Percentiles rank a stretch among this genome's conserved stretches.
Evolutionary conservation across 345 rosid genomes (phyloP).

Genomic region (Adansonia digitata): DNA sequence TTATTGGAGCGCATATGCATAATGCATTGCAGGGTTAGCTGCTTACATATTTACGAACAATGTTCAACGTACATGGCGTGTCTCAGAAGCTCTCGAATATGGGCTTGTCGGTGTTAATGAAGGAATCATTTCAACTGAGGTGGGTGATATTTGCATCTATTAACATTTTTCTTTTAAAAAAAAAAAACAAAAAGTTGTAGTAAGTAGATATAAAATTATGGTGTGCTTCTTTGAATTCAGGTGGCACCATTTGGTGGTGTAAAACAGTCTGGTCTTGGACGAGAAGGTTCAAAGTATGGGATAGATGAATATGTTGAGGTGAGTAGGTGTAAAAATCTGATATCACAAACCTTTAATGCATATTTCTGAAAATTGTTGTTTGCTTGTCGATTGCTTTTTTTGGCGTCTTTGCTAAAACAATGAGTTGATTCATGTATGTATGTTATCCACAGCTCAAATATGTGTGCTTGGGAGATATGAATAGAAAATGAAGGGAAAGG

Average conservation of each 20-base stretch:
- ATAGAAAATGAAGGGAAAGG: constrained; percentile 41
- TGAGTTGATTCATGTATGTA: no score
- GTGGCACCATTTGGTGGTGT: constrained; percentile 99
- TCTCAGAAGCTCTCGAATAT: constrained; percentile 88
- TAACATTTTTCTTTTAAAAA: not conserved
- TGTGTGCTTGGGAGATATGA: constrained; percentile 87
- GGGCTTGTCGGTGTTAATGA: constrained; percentile 89
- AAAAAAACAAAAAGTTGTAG: not conserved
- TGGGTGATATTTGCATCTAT: constrained; percentile 18
- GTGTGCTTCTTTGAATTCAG: constrained; percentile 29
- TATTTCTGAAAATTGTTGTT: not conserved
- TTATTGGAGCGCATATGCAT: not conserved
- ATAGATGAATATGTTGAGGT: constrained; percentile 92
- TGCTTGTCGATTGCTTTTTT: not conserved
- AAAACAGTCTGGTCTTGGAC: constrained; percentile 92
- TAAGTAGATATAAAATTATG: constrained; percentile 10
- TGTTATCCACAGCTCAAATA: constrained; percentile 55
- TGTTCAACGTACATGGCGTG: constrained; percentile 84
- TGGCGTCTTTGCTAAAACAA: not conserved
- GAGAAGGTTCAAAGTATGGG: constrained; percentile 98
- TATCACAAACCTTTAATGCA: not conserved
- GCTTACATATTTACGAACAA: constrained; percentile 88
- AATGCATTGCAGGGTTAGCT: constrained; percentile 79
- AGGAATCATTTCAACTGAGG: constrained; percentile 96
- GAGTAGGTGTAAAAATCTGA: constrained; percentile 23